Evolutionary conservation across 2,329 filamentous ascomycete genomes (phyloP).

Genomic region (Chaetomium olivaceum): DNA sequence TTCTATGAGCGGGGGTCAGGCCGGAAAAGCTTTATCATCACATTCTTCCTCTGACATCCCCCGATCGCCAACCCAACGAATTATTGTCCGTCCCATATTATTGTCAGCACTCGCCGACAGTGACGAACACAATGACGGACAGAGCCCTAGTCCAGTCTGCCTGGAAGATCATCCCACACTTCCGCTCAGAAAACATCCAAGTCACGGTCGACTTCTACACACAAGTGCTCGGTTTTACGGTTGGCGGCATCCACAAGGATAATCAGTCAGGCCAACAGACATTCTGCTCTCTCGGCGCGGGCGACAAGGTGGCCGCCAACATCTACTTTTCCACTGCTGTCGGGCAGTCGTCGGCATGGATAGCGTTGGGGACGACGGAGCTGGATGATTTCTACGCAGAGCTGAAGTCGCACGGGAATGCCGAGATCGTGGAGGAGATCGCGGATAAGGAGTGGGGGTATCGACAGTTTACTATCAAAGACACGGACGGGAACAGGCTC

Average conservation of each 20-base stretch:
- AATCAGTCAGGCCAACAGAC: neutral
- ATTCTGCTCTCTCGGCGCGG: neutral
- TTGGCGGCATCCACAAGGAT: conserved; percentile 2
- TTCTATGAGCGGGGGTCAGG: too few relatives aligned
- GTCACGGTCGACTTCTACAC: conserved; percentile 7
- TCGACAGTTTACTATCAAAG: neutral
- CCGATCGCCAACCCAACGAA: neutral
- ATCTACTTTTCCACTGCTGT: neutral
- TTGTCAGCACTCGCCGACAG: neutral
- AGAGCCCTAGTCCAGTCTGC: neutral
- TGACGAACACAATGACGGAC: neutral
- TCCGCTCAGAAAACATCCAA: neutral
- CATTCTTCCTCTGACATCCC: neutral
- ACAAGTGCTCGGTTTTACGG: neutral
- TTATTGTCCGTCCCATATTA: neutral
- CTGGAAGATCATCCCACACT: neutral
- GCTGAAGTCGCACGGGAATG: neutral
- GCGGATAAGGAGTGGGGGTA: neutral
- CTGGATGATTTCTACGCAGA: neutral
- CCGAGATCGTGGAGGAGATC: neutral
- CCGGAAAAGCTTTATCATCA: neutral
- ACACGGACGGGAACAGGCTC: neutral
- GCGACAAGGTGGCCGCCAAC: conserved; percentile 1
- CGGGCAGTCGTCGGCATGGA: neutral
- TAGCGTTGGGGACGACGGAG: neutral